A percentile compares a stretch with the other conserved stretches of the same genome.
phyloP scores from a whole-genome alignment of 1,139 yeast genomes.

The Yamadazyma atmosphaerica region DNA sequence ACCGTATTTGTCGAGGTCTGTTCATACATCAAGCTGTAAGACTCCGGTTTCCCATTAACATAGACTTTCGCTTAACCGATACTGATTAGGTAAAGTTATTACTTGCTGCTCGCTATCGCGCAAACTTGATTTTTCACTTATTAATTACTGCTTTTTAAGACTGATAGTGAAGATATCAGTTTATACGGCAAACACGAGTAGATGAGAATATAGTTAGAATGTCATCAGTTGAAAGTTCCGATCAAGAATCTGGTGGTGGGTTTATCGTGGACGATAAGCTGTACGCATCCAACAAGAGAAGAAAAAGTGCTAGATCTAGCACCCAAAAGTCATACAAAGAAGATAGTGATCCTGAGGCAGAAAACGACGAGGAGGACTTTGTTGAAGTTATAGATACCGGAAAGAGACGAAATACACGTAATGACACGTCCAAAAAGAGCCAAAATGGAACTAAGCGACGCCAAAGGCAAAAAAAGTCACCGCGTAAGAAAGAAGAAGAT shows the following conservation, averaged over 20 bases:
- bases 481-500: constrained; percentile 8
- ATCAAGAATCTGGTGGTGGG: constrained; percentile 36
- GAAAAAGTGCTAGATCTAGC: constrained; percentile 16
- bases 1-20: too few relatives aligned
- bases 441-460: too few relatives aligned
- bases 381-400: constrained; percentile 12
- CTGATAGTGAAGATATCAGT: too few relatives aligned
- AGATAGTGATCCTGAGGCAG: constrained; percentile 17
- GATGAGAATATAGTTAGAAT: not conserved
- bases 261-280: constrained; percentile 42
- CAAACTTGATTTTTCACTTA: not conserved
- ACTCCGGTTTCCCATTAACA: too few relatives aligned
- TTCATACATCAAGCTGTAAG: too few relatives aligned
- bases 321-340: constrained; percentile 18
- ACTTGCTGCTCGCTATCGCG: constrained; percentile 1
- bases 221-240: constrained; percentile 8
- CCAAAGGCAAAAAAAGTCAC: constrained; percentile 11
- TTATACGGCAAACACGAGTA: not conserved
- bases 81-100: not conserved
- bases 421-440: constrained; percentile 13
- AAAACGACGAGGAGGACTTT: constrained; percentile 18
- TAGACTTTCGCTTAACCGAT: too few relatives aligned
- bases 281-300: constrained; percentile 17
- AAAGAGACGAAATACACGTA: constrained; percentile 20
- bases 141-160: not conserved